Evolutionary conservation across 768 basidiomycete species (phyloP), one percentile per base, ranked within the genome.

Genomic region (Fistulinella prunicolor): DNA sequence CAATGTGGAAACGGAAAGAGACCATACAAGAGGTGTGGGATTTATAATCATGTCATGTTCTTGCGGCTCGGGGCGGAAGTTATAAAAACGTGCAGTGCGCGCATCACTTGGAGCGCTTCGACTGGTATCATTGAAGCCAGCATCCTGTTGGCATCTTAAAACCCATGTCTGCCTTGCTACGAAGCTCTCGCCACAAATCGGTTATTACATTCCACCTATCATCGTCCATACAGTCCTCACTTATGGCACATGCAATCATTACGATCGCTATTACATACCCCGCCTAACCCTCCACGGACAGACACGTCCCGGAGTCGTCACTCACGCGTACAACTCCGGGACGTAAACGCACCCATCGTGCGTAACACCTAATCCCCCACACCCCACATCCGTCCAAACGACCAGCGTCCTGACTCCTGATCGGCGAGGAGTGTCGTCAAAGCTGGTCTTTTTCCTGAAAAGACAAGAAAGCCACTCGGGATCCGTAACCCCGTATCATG

Each of bases 331-430:
- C 10, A 34, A 42, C 49, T 46, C 35, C 38, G 30, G 46, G 55
- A 47, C 19, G 47, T 41, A 43, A 57, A 47, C 49, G 35, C 49
- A 35, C 8, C n/a, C 38, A 23, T 19, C 19, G 42, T 21, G 47
- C 32, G 28, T 9, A 50, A 48, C 50, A 50, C 45, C 30, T 43
- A 52, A 44, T 48, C 45, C 60, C 50, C 53, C 55, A 55, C 41
- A 52, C 43, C 52, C 49, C 50, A 47, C 42, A 30, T 32, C 28
- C 16, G 34, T 46, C 43, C 17, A 34, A 42, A 54, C 57, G 63
- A 44, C 63, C 60, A 9, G 63, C 63, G 50, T 54, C 50, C 50
- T 9, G 46, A 37, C 28, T 22, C 49, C 52, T 38, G 53, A 54
- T 59, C 42, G 51, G 44, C 29, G 36, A 42, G 45, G 43, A 46